A percentile compares a stretch with the other conserved stretches of the same genome.
These are phyloP conservation scores for Nicotiana tabacum DNA, from an alignment of 257 asterid species.

Conservation along the genomic window DNA sequence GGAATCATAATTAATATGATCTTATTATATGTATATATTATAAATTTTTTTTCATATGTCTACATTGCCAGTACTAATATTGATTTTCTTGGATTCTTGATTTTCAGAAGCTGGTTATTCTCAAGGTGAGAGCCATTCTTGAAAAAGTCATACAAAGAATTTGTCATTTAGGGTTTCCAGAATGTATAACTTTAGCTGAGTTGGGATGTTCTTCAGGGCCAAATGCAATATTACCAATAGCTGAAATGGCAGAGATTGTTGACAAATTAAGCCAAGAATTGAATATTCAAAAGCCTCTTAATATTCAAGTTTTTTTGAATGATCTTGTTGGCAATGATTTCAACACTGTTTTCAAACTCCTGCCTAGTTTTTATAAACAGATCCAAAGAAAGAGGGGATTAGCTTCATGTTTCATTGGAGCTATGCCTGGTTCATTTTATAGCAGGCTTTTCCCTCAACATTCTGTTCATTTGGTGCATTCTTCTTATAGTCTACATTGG, in stretches of 20 bases:
- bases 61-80: background rate
- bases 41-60: background rate
- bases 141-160: background rate
- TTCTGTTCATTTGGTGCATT: conserved; percentile 9
- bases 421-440: conserved; percentile 17
- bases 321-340: conserved; percentile 19
- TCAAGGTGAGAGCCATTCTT: background rate
- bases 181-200: conserved; percentile 11
- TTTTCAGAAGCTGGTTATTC: conserved; percentile 4
- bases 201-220: conserved; percentile 23
- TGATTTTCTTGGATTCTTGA: background rate
- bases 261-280: background rate
- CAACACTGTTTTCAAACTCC: conserved; percentile 9
- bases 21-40: background rate
- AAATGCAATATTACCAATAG: background rate
- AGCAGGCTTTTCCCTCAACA: conserved; percentile 13
- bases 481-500: conserved; percentile 12
- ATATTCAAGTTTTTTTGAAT: conserved; percentile 8
- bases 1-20: background rate
- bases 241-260: background rate
- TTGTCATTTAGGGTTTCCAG: background rate
- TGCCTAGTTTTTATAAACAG: conserved; percentile 5
- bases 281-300: background rate
- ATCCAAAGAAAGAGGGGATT: background rate
- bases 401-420: conserved; percentile 4